A percentile compares a stretch with the other conserved stretches of the same genome.
Conservation (phyloP, 306 rosid genomes). For the Elaeagnus macrophylla region DNA sequence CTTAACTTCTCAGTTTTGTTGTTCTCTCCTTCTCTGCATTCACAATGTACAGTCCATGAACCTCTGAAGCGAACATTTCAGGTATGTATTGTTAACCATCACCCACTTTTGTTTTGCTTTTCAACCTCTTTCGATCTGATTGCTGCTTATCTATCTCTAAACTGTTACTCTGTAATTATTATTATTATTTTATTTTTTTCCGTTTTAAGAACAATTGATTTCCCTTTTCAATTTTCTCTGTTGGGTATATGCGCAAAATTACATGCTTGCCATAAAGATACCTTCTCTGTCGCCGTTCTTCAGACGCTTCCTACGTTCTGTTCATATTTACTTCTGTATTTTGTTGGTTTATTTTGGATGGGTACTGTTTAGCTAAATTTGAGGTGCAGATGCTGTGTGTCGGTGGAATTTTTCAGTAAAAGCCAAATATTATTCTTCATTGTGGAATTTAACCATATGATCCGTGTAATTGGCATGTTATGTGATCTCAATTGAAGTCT, state of each 20-base stretch:
- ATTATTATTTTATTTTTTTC: too few relatives aligned
- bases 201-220: too few relatives aligned
- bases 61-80: slow-evolving; percentile 65
- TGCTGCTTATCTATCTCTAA: neutral
- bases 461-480: slow-evolving; percentile 6
- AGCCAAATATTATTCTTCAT: neutral
- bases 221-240: too few relatives aligned
- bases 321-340: neutral
- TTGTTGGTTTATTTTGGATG: neutral
- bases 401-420: neutral
- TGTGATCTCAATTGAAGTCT: neutral
- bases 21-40: slow-evolving; percentile 1
- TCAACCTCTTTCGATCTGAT: slow-evolving; percentile 15
- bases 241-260: too few relatives aligned
- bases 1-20: neutral
- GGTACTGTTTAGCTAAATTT: neutral
- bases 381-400: neutral
- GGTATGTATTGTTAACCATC: slow-evolving; percentile 39
- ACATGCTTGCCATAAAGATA: too few relatives aligned
- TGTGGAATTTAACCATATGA: neutral
- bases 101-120: slow-evolving; percentile 7
- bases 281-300: neutral
- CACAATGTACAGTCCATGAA: slow-evolving; percentile 54
- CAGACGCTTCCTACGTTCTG: neutral
- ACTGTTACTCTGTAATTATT: too few relatives aligned